Percentiles rank a stretch among this genome's conserved stretches.
These are phyloP conservation scores for Periconia digitata DNA, from an alignment of 2,329 filamentous ascomycete genomes.

Conservation along the genomic window DNA sequence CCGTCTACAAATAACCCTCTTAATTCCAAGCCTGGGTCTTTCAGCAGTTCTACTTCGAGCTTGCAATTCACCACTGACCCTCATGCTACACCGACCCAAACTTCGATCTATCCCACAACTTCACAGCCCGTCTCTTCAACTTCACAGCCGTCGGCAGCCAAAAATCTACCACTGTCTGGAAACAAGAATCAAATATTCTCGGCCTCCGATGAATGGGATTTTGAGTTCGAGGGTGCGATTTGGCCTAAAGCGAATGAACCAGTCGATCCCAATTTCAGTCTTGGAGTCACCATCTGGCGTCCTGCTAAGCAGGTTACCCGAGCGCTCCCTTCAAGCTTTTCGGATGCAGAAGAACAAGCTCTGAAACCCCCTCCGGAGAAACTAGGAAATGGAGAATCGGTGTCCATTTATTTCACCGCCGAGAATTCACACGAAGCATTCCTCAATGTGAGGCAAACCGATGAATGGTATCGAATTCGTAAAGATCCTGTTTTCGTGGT, in stretches of 20 bases:
- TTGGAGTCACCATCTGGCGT: constrained; percentile 51
- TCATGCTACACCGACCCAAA: constrained; percentile 32
- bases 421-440: constrained; percentile 48
- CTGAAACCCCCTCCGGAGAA: constrained; percentile 40
- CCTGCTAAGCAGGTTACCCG: constrained; percentile 47
- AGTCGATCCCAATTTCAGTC: constrained; percentile 47
- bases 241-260: constrained; percentile 49
- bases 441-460: constrained; percentile 52
- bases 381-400: constrained; percentile 46
- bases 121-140: constrained; percentile 13
- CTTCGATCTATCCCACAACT: constrained; percentile 20
- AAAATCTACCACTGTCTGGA: constrained; percentile 14
- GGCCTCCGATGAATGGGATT: constrained; percentile 45
- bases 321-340: constrained; percentile 47
- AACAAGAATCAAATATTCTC: constrained; percentile 36
- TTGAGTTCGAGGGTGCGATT: constrained; percentile 48
- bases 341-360: constrained; percentile 48
- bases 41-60: constrained; percentile 12
- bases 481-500: constrained; percentile 54
- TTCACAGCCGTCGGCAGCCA: constrained; percentile 17
- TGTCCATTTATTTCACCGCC: constrained; percentile 53
- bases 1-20: constrained; percentile 15
- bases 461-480: constrained; percentile 53
- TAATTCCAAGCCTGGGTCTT: constrained; percentile 18
- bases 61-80: constrained; percentile 19